Conservation (phyloP, 495 filamentous ascomycete species). For the Aspergillus funiculosus region DNA sequence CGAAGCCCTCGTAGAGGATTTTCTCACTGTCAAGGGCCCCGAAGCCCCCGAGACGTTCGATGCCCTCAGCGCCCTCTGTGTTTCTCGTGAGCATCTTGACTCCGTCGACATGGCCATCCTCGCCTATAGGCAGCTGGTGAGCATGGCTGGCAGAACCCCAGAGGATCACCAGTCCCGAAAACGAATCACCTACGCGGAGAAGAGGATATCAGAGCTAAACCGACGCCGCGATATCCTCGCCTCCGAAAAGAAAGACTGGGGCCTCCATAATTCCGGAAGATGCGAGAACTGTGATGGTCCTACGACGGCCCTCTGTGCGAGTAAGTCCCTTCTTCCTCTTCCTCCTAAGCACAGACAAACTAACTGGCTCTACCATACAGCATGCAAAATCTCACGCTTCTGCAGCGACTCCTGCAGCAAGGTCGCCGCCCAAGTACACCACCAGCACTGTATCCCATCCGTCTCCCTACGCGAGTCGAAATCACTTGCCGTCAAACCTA, state of each 20-base stretch:
- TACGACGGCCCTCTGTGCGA: slow-evolving; percentile 25
- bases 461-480: slow-evolving; percentile 29
- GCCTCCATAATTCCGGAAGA: slow-evolving; percentile 17
- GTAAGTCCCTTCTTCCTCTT: slow-evolving; percentile 17
- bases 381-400: slow-evolving; percentile 29
- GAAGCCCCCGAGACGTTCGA: slow-evolving; percentile 27
- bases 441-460: slow-evolving; percentile 24
- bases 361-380: slow-evolving; percentile 10
- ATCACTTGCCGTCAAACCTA: slow-evolving; percentile 26
- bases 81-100: slow-evolving; percentile 27
- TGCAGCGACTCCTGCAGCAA: slow-evolving; percentile 28
- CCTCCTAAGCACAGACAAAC: not conserved
- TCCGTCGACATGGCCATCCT: slow-evolving; percentile 27
- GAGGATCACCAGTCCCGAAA: slow-evolving; percentile 22
- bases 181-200: slow-evolving; percentile 25
- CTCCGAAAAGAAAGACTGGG: slow-evolving; percentile 25
- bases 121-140: slow-evolving; percentile 26
- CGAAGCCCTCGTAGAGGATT: slow-evolving; percentile 25
- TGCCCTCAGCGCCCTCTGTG: slow-evolving; percentile 27
- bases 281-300: slow-evolving; percentile 20
- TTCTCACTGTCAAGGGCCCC: slow-evolving; percentile 19
- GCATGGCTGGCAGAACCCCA: slow-evolving; percentile 22
- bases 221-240: slow-evolving; percentile 23
- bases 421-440: slow-evolving; percentile 10
- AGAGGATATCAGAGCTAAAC: slow-evolving; percentile 24